These are phyloP conservation scores for Xerophyta viscosa DNA, from an alignment of 106 monocot species.

Conservation along the genomic window DNA sequence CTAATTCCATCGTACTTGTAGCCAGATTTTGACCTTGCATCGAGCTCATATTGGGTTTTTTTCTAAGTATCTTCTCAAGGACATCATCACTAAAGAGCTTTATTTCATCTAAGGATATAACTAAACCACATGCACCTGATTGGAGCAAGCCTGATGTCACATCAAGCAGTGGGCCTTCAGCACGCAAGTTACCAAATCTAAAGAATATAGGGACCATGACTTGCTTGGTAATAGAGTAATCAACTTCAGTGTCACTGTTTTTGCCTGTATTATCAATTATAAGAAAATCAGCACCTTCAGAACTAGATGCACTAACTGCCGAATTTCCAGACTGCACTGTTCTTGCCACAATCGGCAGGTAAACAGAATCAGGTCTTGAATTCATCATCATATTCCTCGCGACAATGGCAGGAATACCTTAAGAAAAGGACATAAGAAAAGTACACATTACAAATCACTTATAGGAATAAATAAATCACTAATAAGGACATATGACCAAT, in stretches of 20 bases:
- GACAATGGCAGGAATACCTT: conserved; percentile 85
- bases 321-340: conserved; percentile 33
- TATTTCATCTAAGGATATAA: conserved; percentile 62
- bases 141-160: conserved; percentile 41
- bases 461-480: background rate
- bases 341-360: conserved; percentile 86
- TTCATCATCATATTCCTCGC: conserved; percentile 91
- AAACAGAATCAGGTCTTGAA: conserved; percentile 63
- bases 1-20: conserved; percentile 13
- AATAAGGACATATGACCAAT: background rate
- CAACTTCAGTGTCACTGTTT: conserved; percentile 17
- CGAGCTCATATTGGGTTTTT: conserved; percentile 7
- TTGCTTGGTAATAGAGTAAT: conserved; percentile 21
- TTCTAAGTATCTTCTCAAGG: conserved; percentile 32
- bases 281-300: conserved; percentile 92
- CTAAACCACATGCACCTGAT: conserved; percentile 65
- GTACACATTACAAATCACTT: background rate
- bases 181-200: conserved; percentile 20
- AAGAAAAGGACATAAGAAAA: conserved; percentile 2
- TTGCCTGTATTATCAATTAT: conserved; percentile 30
- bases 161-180: conserved; percentile 20
- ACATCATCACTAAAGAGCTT: conserved; percentile 31
- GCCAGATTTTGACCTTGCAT: conserved; percentile 17
- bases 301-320: conserved; percentile 59
- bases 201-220: conserved; percentile 79